Evolutionary conservation across 768 basidiomycete species (phyloP).

Genomic region (Tylopilus subfusipes): DNA sequence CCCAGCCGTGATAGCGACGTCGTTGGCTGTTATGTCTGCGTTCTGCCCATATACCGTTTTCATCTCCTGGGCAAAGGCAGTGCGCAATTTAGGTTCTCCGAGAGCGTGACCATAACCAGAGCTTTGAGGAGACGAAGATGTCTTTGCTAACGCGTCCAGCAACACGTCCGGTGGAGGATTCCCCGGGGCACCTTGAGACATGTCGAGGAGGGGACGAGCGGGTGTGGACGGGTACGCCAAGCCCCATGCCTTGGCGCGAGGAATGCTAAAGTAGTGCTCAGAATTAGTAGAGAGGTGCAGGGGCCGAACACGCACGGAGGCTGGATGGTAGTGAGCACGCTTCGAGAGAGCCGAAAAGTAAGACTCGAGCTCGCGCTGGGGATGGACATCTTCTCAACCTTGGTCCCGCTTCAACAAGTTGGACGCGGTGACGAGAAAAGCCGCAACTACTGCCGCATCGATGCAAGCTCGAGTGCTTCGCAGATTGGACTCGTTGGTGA

Average conservation of each 20-base stretch:
- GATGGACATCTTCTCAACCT: slow-evolving; percentile 1
- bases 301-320: slow-evolving; percentile 39
- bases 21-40: slow-evolving; percentile 47
- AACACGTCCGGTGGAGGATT: slow-evolving; percentile 54
- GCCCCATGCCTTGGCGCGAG: slow-evolving; percentile 57
- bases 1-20: slow-evolving; percentile 67
- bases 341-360: slow-evolving; percentile 39
- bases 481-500: no score
- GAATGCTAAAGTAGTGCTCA: slow-evolving; percentile 40
- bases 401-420: no score
- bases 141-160: slow-evolving; percentile 44
- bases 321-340: slow-evolving; percentile 40
- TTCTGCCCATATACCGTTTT: slow-evolving; percentile 49
- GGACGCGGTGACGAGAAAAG: no score
- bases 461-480: no score
- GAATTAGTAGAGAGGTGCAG: background rate
- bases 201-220: slow-evolving; percentile 54
- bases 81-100: slow-evolving; percentile 53
- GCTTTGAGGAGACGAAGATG: slow-evolving; percentile 40
- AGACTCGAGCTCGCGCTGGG: slow-evolving; percentile 4
- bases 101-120: slow-evolving; percentile 58
- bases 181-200: slow-evolving; percentile 76
- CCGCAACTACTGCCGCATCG: background rate
- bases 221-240: slow-evolving; percentile 39
- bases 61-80: slow-evolving; percentile 60